Conservation (phyloP, 805 yeast species). For the Ogataea nakhonphanomensis region DNA sequence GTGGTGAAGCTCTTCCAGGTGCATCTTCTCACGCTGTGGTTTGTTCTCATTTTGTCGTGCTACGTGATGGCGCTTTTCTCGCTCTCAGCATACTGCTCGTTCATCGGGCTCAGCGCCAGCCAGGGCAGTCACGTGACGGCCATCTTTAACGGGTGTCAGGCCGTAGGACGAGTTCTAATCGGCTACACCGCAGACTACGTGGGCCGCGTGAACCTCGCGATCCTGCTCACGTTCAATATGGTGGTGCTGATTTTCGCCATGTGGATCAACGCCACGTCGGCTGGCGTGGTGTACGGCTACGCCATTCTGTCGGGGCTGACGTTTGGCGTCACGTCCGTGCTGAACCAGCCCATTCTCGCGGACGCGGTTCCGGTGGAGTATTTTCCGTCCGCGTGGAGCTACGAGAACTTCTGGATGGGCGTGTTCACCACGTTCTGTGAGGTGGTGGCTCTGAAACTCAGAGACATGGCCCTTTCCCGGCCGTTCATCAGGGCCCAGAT, state of each 20-base stretch:
- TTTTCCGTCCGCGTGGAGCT: constrained; percentile 33
- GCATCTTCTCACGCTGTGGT: constrained; percentile 21
- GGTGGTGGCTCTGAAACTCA: constrained; percentile 29
- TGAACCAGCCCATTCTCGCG: constrained; percentile 31
- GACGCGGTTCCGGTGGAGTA: constrained; percentile 27
- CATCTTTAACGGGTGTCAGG: constrained; percentile 44
- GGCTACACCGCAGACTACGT: constrained; percentile 43
- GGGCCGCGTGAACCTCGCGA: constrained; percentile 46
- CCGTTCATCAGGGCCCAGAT: constrained; percentile 62
- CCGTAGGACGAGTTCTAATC: constrained; percentile 47
- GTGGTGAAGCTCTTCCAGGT: constrained; percentile 20
- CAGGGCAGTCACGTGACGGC: constrained; percentile 48
- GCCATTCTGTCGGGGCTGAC: constrained; percentile 42
- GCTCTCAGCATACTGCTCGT: constrained; percentile 44
- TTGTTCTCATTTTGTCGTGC: constrained; percentile 37
- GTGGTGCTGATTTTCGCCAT: constrained; percentile 41
- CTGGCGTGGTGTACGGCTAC: constrained; percentile 34
- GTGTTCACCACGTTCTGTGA: constrained; percentile 30
- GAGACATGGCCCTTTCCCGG: constrained; percentile 13
- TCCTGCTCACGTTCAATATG: constrained; percentile 33
- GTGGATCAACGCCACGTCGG: constrained; percentile 39
- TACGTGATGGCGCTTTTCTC: constrained; percentile 46
- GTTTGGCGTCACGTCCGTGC: constrained; percentile 41
- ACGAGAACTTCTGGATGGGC: constrained; percentile 28
- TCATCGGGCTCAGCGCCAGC: constrained; percentile 42